Evolutionary conservation across 805 yeast genomes (phyloP).

Genomic region (Candida corydali): DNA sequence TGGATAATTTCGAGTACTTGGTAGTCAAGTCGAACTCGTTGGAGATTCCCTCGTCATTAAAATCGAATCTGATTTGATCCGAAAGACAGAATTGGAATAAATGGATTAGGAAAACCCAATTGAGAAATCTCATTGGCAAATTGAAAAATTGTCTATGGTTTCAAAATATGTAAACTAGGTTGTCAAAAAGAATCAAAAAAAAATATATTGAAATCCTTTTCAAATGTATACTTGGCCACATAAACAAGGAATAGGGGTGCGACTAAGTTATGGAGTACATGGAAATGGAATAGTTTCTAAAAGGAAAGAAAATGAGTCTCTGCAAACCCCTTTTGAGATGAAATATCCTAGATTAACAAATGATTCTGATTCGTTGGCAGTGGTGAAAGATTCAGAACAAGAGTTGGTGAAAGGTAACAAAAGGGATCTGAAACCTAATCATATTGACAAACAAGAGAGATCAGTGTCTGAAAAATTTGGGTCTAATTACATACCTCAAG

Average conservation of each 20-base stretch:
- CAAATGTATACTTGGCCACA: slow-evolving; percentile 31
- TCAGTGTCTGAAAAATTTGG: neutral
- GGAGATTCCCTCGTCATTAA: slow-evolving; percentile 7
- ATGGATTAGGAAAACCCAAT: neutral
- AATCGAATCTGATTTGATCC: slow-evolving; percentile 19
- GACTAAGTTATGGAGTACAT: slow-evolving; percentile 40
- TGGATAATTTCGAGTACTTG: slow-evolving; percentile 15
- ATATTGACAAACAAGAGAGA: neutral
- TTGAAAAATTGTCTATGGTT: neutral
- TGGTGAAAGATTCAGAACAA: slow-evolving; percentile 2
- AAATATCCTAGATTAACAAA: neutral
- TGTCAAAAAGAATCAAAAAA: neutral
- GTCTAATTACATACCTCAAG: slow-evolving; percentile 2
- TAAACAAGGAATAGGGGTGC: slow-evolving; percentile 31
- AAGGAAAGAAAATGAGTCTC: neutral
- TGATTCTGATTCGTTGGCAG: neutral
- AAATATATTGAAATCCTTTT: neutral
- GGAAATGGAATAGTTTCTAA: slow-evolving; percentile 25
- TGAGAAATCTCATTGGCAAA: neutral
- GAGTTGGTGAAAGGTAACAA: slow-evolving; percentile 9
- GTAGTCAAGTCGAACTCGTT: slow-evolving; percentile 10
- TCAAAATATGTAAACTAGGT: neutral
- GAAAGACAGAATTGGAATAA: slow-evolving; percentile 6
- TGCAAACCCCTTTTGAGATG: neutral
- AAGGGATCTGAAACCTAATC: slow-evolving; percentile 8